Conservation (phyloP, 2,329 filamentous ascomycete genomes). For the Metarhizium anisopliae region DNA sequence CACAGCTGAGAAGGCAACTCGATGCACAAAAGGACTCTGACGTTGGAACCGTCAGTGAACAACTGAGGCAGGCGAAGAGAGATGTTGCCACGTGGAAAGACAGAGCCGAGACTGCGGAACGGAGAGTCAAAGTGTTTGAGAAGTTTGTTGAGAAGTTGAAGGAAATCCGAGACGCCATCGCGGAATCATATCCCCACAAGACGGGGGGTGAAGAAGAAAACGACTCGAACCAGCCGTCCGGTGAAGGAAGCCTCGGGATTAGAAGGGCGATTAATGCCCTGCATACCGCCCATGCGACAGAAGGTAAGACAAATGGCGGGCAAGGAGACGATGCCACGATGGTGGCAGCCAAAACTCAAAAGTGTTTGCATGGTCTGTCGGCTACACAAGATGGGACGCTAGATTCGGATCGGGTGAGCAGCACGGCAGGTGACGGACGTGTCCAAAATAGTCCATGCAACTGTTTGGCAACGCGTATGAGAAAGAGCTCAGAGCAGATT, state of each 20-base stretch:
- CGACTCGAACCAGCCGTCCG: neutral
- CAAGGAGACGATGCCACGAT: neutral
- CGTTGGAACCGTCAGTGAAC: conserved; percentile 36
- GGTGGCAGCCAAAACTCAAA: neutral
- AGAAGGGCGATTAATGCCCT: neutral
- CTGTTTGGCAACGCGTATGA: conserved; percentile 7
- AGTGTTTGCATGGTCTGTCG: neutral
- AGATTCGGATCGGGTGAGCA: neutral
- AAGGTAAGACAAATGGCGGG: neutral
- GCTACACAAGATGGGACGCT: conserved; percentile 4
- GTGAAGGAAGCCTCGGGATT: neutral
- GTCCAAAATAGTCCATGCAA: neutral
- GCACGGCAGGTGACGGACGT: neutral
- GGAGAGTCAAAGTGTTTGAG: conserved; percentile 38
- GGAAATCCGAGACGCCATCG: conserved; percentile 17
- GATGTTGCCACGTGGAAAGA: conserved; percentile 38
- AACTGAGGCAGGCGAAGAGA: conserved; percentile 30
- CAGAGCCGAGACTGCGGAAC: conserved; percentile 48
- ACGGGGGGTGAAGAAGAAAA: neutral
- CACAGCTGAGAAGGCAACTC: conserved; percentile 35
- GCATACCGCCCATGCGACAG: neutral
- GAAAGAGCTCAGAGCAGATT: conserved; percentile 16
- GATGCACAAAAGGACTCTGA: conserved; percentile 34
- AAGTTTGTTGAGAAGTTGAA: conserved; percentile 27
- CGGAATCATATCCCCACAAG: neutral